Conservation (phyloP, 345 rosid genomes). For the Linum lewisii region DNA sequence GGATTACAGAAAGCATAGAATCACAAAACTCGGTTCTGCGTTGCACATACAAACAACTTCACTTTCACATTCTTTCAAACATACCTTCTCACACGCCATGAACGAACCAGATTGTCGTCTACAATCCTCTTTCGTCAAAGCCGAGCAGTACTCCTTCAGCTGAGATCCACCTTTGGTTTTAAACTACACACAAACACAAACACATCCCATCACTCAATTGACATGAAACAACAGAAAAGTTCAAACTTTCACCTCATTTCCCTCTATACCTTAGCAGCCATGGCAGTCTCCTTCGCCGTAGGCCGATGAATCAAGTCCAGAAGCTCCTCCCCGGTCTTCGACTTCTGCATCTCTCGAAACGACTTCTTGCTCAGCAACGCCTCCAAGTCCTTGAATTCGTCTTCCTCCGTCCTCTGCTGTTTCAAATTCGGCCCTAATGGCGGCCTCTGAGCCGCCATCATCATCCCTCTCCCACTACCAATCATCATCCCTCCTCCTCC, state of each 20-base stretch:
- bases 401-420: constrained; percentile 64
- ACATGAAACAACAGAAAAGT: not conserved
- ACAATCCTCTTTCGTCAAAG: constrained; percentile 93
- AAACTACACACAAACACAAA: constrained; percentile 41
- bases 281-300: constrained; percentile 89
- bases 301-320: constrained; percentile 86
- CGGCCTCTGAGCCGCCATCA: constrained; percentile 35
- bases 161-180: constrained; percentile 98
- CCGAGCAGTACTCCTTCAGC: constrained; percentile 85
- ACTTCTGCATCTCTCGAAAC: constrained; percentile 76
- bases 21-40: too few relatives aligned
- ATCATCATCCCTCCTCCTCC: constrained; percentile 16
- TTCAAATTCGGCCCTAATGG: constrained; percentile 32
- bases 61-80: constrained; percentile 10
- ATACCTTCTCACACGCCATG: constrained; percentile 86
- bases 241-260: not conserved
- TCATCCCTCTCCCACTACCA: constrained; percentile 38
- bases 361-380: constrained; percentile 85
- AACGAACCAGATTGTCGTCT: constrained; percentile 71
- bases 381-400: constrained; percentile 79
- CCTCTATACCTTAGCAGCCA: constrained; percentile 66
- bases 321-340: constrained; percentile 87
- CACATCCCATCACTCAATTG: not conserved
- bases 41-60: too few relatives aligned
- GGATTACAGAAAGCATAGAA: too few relatives aligned